Base-by-base conservation (phyloP, 2,329 filamentous ascomycete genomes). In the Chaetomium strumarium region DNA sequence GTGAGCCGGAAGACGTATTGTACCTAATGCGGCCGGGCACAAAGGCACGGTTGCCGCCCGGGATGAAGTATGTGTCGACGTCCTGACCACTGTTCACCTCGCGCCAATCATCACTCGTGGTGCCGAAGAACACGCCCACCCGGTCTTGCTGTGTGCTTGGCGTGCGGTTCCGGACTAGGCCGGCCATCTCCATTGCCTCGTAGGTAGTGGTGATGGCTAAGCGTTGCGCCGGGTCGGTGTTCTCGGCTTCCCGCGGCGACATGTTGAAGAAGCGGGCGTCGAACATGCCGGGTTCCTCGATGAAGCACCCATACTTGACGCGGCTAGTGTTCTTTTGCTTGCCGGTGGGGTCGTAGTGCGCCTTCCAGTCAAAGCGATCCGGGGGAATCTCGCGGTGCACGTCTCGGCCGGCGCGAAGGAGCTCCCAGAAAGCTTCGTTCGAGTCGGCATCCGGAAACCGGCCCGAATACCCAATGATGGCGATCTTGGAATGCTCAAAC, bases 261-360 rank as follows among this genome's bases (percentile, higher is more conserved):
- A 92, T 90, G 69, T 90, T 90, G 78, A 92, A 92, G 70, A 92
- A 92, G 1, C 84, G 76, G 14, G 86, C 83, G 62, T 92, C 88
- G 62, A 92, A 92, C 12, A 85, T 71, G 40, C 84, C 85, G 0
- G 86, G 85, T 42, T 88, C 75, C 34, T 88, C 78, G 49, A 88
- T 68, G 55, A 69, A 90, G 68, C 84, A 87, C 8, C 86, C 86
- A 55, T 81, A 88, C 11, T 81, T 31, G 2, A 47, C 44, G 9
- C 14, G 20, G 45, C 46, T 57, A 5, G 52, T 54, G 45, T 57
- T 57, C 36, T 42, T 44, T 2, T 19, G 14, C 29, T 33, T 44
- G 1, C 49, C 53, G 1, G 49, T 44, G 1, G 49, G 30, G 29
- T 55, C 53, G 56, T 77, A 82, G 62, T 88, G 84, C 10, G 78